These are phyloP conservation scores for Phytophthora pluvialis DNA, from an alignment of 352 stramenopile genomes.

Conservation along the genomic window DNA sequence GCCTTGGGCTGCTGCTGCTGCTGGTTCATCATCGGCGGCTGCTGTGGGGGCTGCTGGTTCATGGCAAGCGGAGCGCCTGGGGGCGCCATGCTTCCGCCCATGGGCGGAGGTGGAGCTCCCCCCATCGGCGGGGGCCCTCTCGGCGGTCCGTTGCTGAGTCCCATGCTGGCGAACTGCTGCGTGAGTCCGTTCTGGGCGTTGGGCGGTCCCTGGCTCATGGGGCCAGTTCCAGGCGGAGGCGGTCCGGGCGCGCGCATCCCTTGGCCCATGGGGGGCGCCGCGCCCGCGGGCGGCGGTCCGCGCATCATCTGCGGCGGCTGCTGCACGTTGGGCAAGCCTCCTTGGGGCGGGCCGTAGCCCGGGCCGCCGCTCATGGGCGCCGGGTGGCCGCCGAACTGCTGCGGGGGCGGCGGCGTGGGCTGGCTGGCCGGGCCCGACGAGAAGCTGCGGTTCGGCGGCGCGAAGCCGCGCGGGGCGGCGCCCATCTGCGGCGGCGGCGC, in stretches of 20 bases:
- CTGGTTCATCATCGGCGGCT: conserved; percentile 33
- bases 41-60: conserved; percentile 35
- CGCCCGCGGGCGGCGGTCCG: conserved; percentile 25
- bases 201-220: conserved; percentile 16
- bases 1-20: conserved; percentile 25
- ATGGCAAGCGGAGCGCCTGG: conserved; percentile 18
- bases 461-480: conserved; percentile 35
- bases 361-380: conserved; percentile 43
- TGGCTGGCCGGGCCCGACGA: conserved; percentile 41
- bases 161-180: conserved; percentile 76
- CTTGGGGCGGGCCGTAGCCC: conserved; percentile 25
- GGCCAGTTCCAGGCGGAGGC: conserved; percentile 26
- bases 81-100: conserved; percentile 43
- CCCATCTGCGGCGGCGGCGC: conserved; percentile 36
- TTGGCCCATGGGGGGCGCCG: conserved; percentile 35
- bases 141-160: conserved; percentile 47
- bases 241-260: conserved; percentile 22
- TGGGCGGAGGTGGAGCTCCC: conserved; percentile 39
- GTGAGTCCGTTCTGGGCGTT: conserved; percentile 47
- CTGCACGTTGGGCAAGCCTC: conserved; percentile 24
- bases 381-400: conserved; percentile 25
- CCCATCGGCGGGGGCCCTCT: conserved; percentile 38
- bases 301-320: conserved; percentile 35
- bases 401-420: conserved; percentile 35
- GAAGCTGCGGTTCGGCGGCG: conserved; percentile 31